These are phyloP conservation scores for Sporothrix pallida DNA, from an alignment of 2,329 filamentous ascomycete genomes.

Conservation along the genomic window DNA sequence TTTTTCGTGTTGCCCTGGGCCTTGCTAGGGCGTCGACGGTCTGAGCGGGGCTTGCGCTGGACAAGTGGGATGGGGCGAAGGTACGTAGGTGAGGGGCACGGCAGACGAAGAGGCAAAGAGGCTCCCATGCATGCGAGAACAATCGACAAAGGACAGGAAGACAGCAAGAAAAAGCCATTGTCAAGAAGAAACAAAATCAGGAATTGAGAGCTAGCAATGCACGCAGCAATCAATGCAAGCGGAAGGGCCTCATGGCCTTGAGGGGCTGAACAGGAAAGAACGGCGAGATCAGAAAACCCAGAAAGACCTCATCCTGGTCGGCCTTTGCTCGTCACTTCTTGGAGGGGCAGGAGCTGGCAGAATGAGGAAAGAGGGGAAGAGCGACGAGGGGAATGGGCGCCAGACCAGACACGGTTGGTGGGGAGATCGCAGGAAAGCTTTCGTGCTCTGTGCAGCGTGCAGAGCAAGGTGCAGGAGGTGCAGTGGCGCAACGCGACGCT, in stretches of 20 bases:
- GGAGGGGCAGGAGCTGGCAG: background rate
- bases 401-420: slow-evolving; percentile 24
- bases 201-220: background rate
- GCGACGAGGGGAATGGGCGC: slow-evolving; percentile 8
- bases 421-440: slow-evolving; percentile 24
- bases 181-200: background rate
- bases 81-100: background rate
- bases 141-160: background rate
- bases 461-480: slow-evolving; percentile 11
- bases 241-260: background rate
- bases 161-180: background rate
- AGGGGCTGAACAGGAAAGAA: slow-evolving; percentile 8
- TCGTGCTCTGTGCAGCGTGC: slow-evolving; percentile 6
- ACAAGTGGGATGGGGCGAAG: slow-evolving; percentile 24
- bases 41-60: slow-evolving; percentile 19
- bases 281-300: background rate
- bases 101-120: background rate
- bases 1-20: slow-evolving; percentile 17
- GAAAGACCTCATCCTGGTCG: background rate
- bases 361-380: background rate
- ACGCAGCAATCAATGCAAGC: background rate
- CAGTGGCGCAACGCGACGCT: slow-evolving; percentile 29
- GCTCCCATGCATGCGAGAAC: background rate
- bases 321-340: background rate
- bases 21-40: slow-evolving; percentile 25